These are phyloP conservation scores for Saccharomyces mikatae DNA, from an alignment of 805 yeast genomes.

Conservation along the genomic window DNA sequence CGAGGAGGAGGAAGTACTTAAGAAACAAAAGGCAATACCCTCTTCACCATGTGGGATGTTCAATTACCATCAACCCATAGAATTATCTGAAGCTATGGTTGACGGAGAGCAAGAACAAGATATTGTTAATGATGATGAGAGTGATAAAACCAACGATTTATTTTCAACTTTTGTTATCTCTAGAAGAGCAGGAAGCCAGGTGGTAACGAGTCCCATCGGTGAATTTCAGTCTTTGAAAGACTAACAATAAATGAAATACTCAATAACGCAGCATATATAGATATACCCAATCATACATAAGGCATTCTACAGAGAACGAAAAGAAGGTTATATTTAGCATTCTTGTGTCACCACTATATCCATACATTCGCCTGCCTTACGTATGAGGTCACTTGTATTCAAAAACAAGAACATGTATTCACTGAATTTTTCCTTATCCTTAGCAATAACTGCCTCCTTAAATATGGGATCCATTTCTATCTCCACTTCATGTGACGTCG, in stretches of 20 bases:
- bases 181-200: neutral
- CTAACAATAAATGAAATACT: neutral
- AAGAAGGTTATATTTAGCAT: neutral
- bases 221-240: neutral
- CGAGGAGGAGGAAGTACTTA: constrained; percentile 7
- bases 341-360: neutral
- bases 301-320: neutral
- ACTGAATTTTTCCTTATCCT: neutral
- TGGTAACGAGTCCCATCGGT: neutral
- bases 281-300: neutral
- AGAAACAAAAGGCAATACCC: constrained; percentile 25
- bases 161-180: constrained; percentile 19
- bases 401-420: neutral
- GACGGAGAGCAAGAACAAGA: constrained; percentile 7
- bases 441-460: neutral
- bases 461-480: neutral
- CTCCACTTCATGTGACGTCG: neutral
- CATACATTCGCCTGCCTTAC: neutral
- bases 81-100: constrained; percentile 3
- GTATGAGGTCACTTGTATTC: neutral
- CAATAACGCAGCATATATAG: neutral
- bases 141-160: constrained; percentile 16
- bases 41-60: constrained; percentile 29
- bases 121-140: constrained; percentile 2
- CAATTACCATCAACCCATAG: constrained; percentile 12